These are phyloP conservation scores for Rhododendron simsii DNA, from an alignment of 148 eudicot species.

Conservation along the genomic window DNA sequence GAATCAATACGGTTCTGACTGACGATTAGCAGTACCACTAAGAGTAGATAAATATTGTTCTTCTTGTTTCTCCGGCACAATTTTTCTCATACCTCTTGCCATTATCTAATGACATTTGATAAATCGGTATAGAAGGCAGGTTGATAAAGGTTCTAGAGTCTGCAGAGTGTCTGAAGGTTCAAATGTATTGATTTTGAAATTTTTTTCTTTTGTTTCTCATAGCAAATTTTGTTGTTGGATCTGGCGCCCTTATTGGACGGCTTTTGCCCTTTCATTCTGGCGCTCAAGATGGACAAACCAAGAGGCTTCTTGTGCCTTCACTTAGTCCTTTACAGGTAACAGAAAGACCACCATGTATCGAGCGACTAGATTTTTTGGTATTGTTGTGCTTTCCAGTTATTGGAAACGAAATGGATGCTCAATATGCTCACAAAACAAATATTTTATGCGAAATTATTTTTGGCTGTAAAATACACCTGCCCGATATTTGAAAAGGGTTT, in stretches of 20 bases:
- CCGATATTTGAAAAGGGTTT: neutral
- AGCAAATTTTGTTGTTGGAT: slow-evolving; percentile 81
- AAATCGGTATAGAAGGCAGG: neutral
- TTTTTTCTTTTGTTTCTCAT: slow-evolving; percentile 14
- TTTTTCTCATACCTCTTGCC: neutral
- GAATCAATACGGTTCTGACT: neutral
- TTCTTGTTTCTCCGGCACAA: neutral
- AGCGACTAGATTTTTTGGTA: neutral
- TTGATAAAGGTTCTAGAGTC: neutral
- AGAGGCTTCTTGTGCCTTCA: slow-evolving; percentile 41
- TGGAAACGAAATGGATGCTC: neutral
- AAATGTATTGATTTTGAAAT: neutral
- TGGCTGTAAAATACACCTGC: neutral
- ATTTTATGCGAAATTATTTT: neutral
- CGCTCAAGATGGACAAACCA: slow-evolving; percentile 31
- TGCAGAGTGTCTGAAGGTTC: neutral
- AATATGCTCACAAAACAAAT: neutral
- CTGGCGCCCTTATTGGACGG: slow-evolving; percentile 73
- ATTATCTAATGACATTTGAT: neutral
- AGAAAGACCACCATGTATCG: neutral
- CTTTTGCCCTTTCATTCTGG: slow-evolving; percentile 39
- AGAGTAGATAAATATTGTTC: neutral
- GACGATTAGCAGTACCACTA: neutral
- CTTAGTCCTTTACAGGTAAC: slow-evolving; percentile 88
- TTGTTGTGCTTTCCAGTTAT: neutral